Base-by-base conservation (phyloP, 2,329 filamentous ascomycete genomes). In the Calonectria pseudoturangicola region DNA sequence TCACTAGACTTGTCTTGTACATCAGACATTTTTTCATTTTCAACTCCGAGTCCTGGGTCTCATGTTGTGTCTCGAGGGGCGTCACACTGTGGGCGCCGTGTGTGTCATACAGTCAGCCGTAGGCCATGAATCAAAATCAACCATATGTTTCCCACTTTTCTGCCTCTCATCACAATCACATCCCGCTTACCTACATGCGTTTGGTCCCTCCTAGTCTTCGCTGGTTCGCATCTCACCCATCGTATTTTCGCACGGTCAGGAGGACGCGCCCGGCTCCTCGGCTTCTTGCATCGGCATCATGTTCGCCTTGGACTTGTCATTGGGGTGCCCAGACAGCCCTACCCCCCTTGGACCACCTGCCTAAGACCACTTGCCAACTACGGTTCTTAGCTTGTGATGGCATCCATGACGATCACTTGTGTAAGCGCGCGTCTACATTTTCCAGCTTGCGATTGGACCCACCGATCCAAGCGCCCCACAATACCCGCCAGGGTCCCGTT, bases 371-470 rank as follows among this genome's bases (percentile, higher is more conserved):
- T 50, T 12, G 16, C 39, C 36, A 30, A 28, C 51, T 51, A 58
- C 13, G 36, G 36, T 27, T 39, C 10, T 36, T 63, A 62, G 58
- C 48, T 48, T 51, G 66, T 65, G 66, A 69, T 36, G 30, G 25
- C 39, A 65, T 50, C 50, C 54, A 68, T 33, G 66, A 56, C 64
- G 36, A 72, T 64, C 45, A 64, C 65, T 47, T 70, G 68, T 72
- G 68, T 79, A 81, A 81, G 80, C 80, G 80, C 80, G 80, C 80
- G 80, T 81, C 73, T 81, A 81, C 54, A 51, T 21, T 33, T 13
- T 6, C 15, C 18, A 21, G 50, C 4, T 28, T 73, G 65, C 41
- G 43, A 73, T 73, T 75, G 75, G 72, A 72, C 68, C 68, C 70
- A 71, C 68, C 33, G 33, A 56, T 15, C 15, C 27, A 39, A 13